Evolutionary conservation across 2,329 filamentous ascomycete genomes (phyloP).

Genomic region (Cadophora malorum): DNA sequence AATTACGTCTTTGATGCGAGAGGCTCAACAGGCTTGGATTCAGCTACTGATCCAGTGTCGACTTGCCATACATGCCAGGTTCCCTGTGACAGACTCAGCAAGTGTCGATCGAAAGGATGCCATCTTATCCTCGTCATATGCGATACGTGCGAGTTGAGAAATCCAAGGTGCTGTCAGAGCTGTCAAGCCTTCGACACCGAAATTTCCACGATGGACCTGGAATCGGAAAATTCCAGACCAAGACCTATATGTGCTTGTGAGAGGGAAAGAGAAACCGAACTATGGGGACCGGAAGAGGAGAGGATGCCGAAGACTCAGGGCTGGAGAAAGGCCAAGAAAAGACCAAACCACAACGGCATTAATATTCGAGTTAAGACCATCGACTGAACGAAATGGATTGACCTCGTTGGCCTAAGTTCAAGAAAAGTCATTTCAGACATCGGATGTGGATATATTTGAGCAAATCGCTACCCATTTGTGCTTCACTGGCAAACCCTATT

Average conservation of each 20-base stretch:
- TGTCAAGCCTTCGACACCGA: conserved; percentile 37
- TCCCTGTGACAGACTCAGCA: conserved; percentile 40
- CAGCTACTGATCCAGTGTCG: conserved; percentile 37
- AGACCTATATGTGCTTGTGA: conserved; percentile 43
- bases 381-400: conserved; percentile 9
- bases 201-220: background rate
- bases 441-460: too few species aligned
- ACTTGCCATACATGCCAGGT: conserved; percentile 41
- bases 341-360: conserved; percentile 14
- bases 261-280: conserved; percentile 39
- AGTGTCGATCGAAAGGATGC: conserved; percentile 42
- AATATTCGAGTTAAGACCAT: conserved; percentile 34
- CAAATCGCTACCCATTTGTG: too few species aligned
- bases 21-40: conserved; percentile 39
- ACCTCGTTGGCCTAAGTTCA: background rate
- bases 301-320: conserved; percentile 29
- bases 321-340: conserved; percentile 27
- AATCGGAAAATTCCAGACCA: conserved; percentile 13
- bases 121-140: conserved; percentile 45
- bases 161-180: conserved; percentile 41
- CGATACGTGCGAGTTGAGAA: conserved; percentile 37
- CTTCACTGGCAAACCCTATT: too few species aligned
- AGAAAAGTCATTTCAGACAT: background rate
- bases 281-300: conserved; percentile 38
- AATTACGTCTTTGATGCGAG: conserved; percentile 47